phyloP scores from a whole-genome alignment of 176 grass and related monocot species.

The Juncus effusus region DNA sequence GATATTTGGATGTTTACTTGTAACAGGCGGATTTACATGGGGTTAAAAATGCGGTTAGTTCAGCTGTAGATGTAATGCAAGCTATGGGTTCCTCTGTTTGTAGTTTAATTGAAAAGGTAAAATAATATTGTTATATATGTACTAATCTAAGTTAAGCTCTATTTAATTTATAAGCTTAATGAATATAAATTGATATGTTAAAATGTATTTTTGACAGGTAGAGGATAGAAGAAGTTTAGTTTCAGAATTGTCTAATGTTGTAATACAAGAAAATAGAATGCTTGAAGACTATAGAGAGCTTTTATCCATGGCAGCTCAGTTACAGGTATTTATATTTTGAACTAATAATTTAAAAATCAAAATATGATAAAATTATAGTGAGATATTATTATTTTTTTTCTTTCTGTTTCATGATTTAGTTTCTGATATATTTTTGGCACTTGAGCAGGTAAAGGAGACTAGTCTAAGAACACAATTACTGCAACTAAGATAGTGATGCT shows the following conservation, averaged over 20 bases:
- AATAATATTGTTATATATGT: background rate
- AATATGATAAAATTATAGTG: background rate
- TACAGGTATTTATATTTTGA: slow-evolving; percentile 51
- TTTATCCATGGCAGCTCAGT: slow-evolving; percentile 47
- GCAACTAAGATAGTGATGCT: slow-evolving; percentile 35
- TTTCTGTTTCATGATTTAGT: background rate
- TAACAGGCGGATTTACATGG: slow-evolving; percentile 66
- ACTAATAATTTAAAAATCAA: no score
- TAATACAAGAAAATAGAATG: slow-evolving; percentile 64
- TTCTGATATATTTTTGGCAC: background rate
- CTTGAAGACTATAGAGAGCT: slow-evolving; percentile 85
- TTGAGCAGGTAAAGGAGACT: slow-evolving; percentile 64
- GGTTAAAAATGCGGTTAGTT: slow-evolving; percentile 83
- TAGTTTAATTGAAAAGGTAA: slow-evolving; percentile 72
- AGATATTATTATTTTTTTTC: background rate
- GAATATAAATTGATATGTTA: slow-evolving; percentile 16
- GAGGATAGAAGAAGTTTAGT: slow-evolving; percentile 38
- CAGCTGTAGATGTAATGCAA: slow-evolving; percentile 90
- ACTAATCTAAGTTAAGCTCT: background rate
- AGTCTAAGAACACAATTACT: slow-evolving; percentile 69
- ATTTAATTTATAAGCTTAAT: background rate
- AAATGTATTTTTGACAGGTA: slow-evolving; percentile 45
- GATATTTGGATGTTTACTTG: slow-evolving; percentile 13
- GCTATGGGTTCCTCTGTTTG: slow-evolving; percentile 67
- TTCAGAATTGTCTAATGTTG: slow-evolving; percentile 57